Evolutionary conservation across 306 rosid species (phyloP), one percentile per base, ranked within the genome.

Genomic region (Leucaena leucocephala): DNA sequence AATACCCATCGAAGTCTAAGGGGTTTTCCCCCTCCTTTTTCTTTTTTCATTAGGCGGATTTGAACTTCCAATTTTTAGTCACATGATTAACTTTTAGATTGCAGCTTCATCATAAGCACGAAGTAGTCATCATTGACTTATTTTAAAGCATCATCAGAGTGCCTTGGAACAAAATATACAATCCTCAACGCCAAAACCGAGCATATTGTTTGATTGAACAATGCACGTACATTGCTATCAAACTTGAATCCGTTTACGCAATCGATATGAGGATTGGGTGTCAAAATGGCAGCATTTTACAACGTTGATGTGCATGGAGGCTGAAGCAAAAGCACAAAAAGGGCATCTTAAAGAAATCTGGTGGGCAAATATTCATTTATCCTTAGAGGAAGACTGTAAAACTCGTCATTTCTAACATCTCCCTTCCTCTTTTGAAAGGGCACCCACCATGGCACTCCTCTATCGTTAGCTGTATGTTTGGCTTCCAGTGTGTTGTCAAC

Each of bases 371-470:
- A 85, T 81, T 87, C 94, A 16, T 81, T 82, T 81, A 95, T 70
- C 74, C 95, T 80, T 2, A 91, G 84, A 49, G 98, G 98, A 34
- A 78, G 86, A 46, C 87, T 82, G 46, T 95, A 95, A 70, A 92
- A 95, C 76, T 95, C 98, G 0, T 84, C 93, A 50, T 84, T 95
- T 85, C 98, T 82, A 75, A 11, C 71, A 76, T 95, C 98, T 69
- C 98, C 98, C 19, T 91, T 83, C 85, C 83, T 91, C 27, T 71
- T 74, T 76, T 92, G 98, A 88, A 90, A 95, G 1, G 98, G 96
- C 64, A 9, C 68, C 97, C 97, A 92, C 98, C 98, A 95, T 74
- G 84, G 87, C 64, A 95, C 21, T 79, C 98, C 98, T 82, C 98
- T 88, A 39, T 95, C 98, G 6, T 21, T 75, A 5, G 35, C 68